phyloP scores from a whole-genome alignment of 345 rosid genomes.

The Mangifera indica region DNA sequence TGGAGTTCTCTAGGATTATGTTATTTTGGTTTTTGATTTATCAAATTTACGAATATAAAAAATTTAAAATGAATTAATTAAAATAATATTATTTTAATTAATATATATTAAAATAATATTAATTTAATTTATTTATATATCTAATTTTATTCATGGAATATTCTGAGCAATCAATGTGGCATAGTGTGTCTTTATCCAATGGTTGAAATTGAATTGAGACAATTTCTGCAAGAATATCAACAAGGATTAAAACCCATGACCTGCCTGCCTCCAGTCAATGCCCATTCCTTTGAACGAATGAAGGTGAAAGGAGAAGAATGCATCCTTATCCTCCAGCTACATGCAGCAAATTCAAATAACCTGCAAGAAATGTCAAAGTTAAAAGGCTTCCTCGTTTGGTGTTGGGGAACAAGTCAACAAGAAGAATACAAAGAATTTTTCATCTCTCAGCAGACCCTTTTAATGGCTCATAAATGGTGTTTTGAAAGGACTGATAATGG shows the following conservation, averaged over 20 bases:
- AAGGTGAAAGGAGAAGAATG: slow-evolving; percentile 8
- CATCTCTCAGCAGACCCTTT: not conserved
- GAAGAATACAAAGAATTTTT: not conserved
- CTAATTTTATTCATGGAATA: too few species aligned
- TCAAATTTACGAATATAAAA: too few species aligned
- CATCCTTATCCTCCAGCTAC: slow-evolving; percentile 15
- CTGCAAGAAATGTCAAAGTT: slow-evolving; percentile 24
- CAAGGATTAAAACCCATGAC: slow-evolving; percentile 19
- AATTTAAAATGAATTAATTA: too few species aligned
- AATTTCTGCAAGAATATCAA: not conserved
- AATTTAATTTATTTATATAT: too few species aligned
- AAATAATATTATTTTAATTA: too few species aligned
- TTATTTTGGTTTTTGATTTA: not conserved
- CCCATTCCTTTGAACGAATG: slow-evolving; percentile 27
- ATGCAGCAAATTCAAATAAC: slow-evolving; percentile 18
- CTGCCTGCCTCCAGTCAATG: slow-evolving; percentile 20
- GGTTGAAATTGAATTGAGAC: not conserved
- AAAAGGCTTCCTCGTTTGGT: slow-evolving; percentile 20
- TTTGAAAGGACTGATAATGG: not conserved
- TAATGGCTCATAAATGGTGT: too few species aligned
- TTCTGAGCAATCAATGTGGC: not conserved
- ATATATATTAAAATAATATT: too few species aligned
- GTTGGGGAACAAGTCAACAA: slow-evolving; percentile 23
- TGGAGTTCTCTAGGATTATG: too few species aligned
- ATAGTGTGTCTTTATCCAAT: not conserved